Evolutionary conservation across 2,329 filamentous ascomycete species (phyloP), one percentile per base, ranked within the genome.

Genomic region (Ophiosphaerella narmari): DNA sequence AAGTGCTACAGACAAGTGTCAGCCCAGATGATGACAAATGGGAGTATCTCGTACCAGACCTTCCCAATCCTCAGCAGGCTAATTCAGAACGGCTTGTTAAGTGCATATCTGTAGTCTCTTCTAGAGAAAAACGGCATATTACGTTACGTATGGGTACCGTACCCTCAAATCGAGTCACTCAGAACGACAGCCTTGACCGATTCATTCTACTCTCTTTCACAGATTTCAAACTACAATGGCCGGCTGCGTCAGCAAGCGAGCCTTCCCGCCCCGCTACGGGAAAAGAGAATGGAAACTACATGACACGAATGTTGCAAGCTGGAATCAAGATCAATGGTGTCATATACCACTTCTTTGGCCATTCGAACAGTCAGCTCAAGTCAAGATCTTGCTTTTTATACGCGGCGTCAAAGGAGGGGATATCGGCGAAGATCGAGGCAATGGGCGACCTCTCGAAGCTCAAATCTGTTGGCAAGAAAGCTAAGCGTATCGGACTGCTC

Each of bases 301-400:
- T 67, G 21, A 62, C 67, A 18, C 55, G 64, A n/a, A 45, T 77
- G 6, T 67, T 77, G 14, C 55, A 60, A 5, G 42, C 59, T 1
- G 75, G 74, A 23, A 57, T 77, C 31, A 50, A 31, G 1, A 47
- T 77, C 24, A 72, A 77, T 40, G 70, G 68, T 1, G 49, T 64
- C 0, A 56, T 62, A 1, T 77, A 77, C 55, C 63, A 75, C 49
- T 77, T 77, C 55, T 77, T 71, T 42, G 74, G 74, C 1, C 76
- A 78, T 57, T 76, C 74, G 55, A 77, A 76, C 45, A 76, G 73
- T 46, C 75, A 78, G 57, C 63, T 77, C 12, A 76, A 76, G 54
- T 76, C 74, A 2, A 64, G 71, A 21, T 72, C 74, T 5, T 77
- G 74, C 52, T 75, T 74, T 48, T 53, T 76, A 35, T 69, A 64